phyloP scores from a whole-genome alignment of 345 rosid species.

The Citrus inodora region DNA sequence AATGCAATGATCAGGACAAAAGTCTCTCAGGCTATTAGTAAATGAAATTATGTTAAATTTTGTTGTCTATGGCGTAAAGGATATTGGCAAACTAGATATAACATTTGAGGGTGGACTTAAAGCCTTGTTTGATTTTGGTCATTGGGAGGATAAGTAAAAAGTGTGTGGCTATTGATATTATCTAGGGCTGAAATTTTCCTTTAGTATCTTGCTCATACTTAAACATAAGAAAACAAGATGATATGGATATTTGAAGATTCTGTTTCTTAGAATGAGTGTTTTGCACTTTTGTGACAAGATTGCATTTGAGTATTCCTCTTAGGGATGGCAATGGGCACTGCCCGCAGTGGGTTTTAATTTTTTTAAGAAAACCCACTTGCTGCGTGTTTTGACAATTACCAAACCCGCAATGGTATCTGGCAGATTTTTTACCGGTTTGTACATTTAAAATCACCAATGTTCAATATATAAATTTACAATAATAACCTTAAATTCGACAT shows the following conservation, averaged over 20 bases:
- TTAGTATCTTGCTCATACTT: too few species aligned
- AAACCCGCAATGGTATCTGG: too few species aligned
- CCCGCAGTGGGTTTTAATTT: too few species aligned
- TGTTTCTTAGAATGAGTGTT: neutral
- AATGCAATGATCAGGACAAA: neutral
- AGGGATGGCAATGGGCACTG: too few species aligned
- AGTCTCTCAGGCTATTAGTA: neutral
- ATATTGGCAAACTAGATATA: neutral
- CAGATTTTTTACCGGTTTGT: too few species aligned
- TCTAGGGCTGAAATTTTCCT: neutral
- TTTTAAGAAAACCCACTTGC: too few species aligned
- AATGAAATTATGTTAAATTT: too few species aligned
- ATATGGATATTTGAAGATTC: neutral
- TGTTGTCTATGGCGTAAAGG: neutral
- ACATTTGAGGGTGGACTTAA: neutral
- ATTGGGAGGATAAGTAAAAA: neutral
- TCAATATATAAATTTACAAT: too few species aligned
- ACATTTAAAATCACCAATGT: too few species aligned
- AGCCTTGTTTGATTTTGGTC: neutral
- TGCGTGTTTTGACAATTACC: too few species aligned
- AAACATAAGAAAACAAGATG: neutral
- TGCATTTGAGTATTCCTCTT: neutral
- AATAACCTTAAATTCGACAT: too few species aligned
- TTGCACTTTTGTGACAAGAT: neutral
- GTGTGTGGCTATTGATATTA: neutral